phyloP scores from a whole-genome alignment of 257 asterid genomes.

The Rubia yunnanensis region DNA sequence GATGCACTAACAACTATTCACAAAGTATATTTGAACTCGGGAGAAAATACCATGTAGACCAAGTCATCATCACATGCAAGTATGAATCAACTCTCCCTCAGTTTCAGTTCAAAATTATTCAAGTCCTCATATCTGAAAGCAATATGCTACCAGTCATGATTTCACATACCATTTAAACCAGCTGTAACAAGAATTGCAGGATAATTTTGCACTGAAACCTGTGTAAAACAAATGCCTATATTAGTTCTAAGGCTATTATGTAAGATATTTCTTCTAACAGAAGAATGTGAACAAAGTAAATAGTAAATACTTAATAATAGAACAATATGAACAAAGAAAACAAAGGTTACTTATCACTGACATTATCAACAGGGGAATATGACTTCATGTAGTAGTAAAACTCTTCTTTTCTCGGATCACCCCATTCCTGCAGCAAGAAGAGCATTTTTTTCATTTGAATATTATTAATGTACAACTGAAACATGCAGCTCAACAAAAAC shows the following conservation, averaged over 20 bases:
- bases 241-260: constrained; percentile 9
- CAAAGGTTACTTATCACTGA: constrained; percentile 24
- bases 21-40: neutral
- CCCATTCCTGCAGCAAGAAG: constrained; percentile 79
- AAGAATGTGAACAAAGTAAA: constrained; percentile 1
- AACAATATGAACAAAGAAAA: neutral
- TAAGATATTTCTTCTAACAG: neutral
- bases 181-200: constrained; percentile 86
- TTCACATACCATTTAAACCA: constrained; percentile 76
- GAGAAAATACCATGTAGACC: neutral
- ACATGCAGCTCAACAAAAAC: neutral
- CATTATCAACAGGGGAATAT: constrained; percentile 92
- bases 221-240: constrained; percentile 16
- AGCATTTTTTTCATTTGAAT: constrained; percentile 5
- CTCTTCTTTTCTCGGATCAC: constrained; percentile 94
- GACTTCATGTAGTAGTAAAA: constrained; percentile 86
- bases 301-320: too few species aligned
- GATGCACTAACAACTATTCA: neutral
- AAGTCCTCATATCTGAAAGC: neutral
- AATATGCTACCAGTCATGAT: constrained; percentile 8
- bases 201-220: constrained; percentile 66
- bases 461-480: neutral
- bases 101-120: neutral
- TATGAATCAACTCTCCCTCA: neutral
- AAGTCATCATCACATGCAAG: constrained; percentile 8